These are phyloP conservation scores for Anacardium occidentale DNA, from an alignment of 345 rosid species.

Conservation along the genomic window DNA sequence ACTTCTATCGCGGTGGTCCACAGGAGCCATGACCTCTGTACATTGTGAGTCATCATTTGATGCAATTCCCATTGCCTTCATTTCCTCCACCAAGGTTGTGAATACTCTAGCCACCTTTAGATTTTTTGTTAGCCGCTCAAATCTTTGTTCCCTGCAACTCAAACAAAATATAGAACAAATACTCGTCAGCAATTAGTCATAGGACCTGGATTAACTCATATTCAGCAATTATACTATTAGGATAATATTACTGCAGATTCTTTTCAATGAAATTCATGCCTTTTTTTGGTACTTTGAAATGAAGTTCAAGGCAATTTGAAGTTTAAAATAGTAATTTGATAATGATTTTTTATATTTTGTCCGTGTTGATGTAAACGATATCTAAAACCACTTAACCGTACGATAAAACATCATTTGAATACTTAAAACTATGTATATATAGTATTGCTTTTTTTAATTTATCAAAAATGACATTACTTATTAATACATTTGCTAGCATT, in stretches of 20 bases:
- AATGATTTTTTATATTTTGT: background rate
- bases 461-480: background rate
- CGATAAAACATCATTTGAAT: no score
- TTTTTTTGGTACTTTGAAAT: no score
- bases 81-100: slow-evolving; percentile 75
- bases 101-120: slow-evolving; percentile 79
- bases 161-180: background rate
- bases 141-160: slow-evolving; percentile 66
- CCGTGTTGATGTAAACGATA: background rate
- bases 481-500: background rate
- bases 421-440: no score
- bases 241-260: no score
- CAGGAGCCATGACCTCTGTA: slow-evolving; percentile 88
- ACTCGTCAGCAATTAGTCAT: background rate
- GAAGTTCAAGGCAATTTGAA: no score
- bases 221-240: background rate
- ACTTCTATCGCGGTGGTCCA: slow-evolving; percentile 78
- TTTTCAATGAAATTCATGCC: no score
- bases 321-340: background rate
- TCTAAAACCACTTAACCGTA: no score
- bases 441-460: no score
- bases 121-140: slow-evolving; percentile 72
- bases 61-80: slow-evolving; percentile 79
- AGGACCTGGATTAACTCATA: background rate
- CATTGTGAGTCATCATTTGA: slow-evolving; percentile 53